Percentiles rank a stretch among this genome's conserved stretches.
Evolutionary conservation across 164 flowering plant species (phyloP).

Genomic region (Stephania japonica): DNA sequence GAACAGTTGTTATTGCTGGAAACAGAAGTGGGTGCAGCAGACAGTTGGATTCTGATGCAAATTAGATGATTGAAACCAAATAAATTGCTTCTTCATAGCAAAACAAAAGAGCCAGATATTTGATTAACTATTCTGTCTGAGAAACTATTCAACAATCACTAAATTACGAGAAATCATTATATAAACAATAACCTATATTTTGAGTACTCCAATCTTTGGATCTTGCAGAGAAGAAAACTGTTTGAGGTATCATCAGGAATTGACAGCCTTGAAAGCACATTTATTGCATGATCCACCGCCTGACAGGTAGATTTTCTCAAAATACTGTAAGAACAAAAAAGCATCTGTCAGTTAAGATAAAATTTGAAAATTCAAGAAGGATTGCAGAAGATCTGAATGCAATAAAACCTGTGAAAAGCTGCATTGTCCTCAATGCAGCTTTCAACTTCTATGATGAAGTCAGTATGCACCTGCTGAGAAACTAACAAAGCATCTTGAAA

Average conservation of each 20-base stretch:
- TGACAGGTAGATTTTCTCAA: slow-evolving; percentile 49
- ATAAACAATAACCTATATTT: slow-evolving; percentile 50
- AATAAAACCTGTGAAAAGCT: slow-evolving; percentile 63
- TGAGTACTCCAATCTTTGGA: slow-evolving; percentile 49
- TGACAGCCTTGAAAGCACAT: slow-evolving; percentile 36
- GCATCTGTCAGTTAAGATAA: neutral
- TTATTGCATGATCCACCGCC: slow-evolving; percentile 59
- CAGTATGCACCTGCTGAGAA: slow-evolving; percentile 41
- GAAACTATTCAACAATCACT: neutral
- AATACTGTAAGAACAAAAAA: slow-evolving; percentile 25
- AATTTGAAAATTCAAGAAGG: neutral
- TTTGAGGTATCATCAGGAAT: slow-evolving; percentile 24
- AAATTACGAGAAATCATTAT: neutral
- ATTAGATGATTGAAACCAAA: neutral
- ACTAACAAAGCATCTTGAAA: slow-evolving; percentile 50
- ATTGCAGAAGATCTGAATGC: neutral
- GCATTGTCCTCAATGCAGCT: slow-evolving; percentile 75
- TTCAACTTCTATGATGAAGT: slow-evolving; percentile 74
- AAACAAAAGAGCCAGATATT: neutral
- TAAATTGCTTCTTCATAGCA: neutral
- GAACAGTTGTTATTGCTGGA: slow-evolving; percentile 16
- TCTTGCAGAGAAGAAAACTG: slow-evolving; percentile 24
- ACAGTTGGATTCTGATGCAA: slow-evolving; percentile 58
- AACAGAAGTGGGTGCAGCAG: slow-evolving; percentile 65
- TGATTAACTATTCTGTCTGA: neutral